These are phyloP conservation scores for Leucocoprinus leucothites DNA, from an alignment of 768 basidiomycete genomes.

Conservation along the genomic window DNA sequence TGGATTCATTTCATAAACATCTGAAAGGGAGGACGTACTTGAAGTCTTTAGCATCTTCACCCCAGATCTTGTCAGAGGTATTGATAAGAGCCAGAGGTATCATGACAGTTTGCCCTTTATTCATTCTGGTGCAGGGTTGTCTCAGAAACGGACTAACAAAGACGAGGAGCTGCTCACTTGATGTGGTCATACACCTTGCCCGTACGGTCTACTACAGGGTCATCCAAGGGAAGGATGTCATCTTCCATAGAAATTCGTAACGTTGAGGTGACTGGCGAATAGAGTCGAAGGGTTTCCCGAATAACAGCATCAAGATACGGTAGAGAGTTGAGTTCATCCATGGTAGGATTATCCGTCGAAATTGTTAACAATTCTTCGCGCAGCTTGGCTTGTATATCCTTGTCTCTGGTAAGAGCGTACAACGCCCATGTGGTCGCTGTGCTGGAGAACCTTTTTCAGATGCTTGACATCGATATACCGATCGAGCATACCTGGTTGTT, in stretches of 20 bases:
- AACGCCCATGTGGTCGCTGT: slow-evolving; percentile 57
- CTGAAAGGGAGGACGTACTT: slow-evolving; percentile 29
- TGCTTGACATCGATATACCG: too few species aligned
- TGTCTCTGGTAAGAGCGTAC: slow-evolving; percentile 47
- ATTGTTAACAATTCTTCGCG: slow-evolving; percentile 54
- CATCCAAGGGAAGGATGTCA: slow-evolving; percentile 47
- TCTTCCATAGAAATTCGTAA: slow-evolving; percentile 45
- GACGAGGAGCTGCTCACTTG: slow-evolving; percentile 20
- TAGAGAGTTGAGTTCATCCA: slow-evolving; percentile 66
- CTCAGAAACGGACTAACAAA: neutral
- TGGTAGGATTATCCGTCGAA: slow-evolving; percentile 54
- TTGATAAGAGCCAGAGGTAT: slow-evolving; percentile 58
- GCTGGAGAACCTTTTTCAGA: slow-evolving; percentile 20
- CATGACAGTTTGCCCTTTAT: slow-evolving; percentile 41
- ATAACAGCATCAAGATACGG: slow-evolving; percentile 67
- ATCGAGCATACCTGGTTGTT: slow-evolving; percentile 42
- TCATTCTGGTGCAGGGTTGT: slow-evolving; percentile 23
- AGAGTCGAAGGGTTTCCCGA: slow-evolving; percentile 55
- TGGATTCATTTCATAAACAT: neutral
- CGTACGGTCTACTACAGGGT: slow-evolving; percentile 40
- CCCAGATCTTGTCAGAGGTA: slow-evolving; percentile 53
- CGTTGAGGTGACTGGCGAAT: slow-evolving; percentile 46
- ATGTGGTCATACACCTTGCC: slow-evolving; percentile 39
- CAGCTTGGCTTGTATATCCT: slow-evolving; percentile 50
- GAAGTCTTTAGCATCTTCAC: slow-evolving; percentile 61